phyloP scores from a whole-genome alignment of 2,329 filamentous ascomycete genomes.

The Pyricularia sp. region DNA sequence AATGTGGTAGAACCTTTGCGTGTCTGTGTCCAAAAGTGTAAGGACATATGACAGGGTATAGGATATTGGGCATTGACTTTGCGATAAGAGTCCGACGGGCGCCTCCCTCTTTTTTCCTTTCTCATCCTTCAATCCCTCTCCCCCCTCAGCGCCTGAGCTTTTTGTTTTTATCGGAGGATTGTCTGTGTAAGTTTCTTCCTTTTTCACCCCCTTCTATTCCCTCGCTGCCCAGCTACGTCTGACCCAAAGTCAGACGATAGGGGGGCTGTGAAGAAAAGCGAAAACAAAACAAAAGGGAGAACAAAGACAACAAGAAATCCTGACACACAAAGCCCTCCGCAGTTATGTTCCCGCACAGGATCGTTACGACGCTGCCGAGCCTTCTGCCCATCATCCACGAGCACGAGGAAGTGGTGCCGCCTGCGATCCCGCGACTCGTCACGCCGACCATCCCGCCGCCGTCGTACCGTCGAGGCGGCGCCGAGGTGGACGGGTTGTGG shows the following conservation, averaged over 20 bases:
- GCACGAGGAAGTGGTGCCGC: constrained; percentile 16
- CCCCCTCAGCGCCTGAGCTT: too few relatives aligned
- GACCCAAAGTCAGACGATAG: neutral
- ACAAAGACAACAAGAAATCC: neutral
- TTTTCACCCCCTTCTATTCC: neutral
- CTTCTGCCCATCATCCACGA: constrained; percentile 28
- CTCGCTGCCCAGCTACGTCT: neutral
- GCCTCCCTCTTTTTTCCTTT: too few relatives aligned
- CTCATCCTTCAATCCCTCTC: too few relatives aligned
- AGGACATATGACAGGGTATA: too few relatives aligned
- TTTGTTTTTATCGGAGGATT: neutral
- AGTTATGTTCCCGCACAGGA: constrained; percentile 10
- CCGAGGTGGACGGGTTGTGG: neutral
- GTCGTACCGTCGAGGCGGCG: constrained; percentile 10
- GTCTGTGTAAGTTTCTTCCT: neutral
- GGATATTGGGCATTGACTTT: too few relatives aligned
- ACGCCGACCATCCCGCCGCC: constrained; percentile 17
- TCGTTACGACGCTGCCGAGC: constrained; percentile 10
- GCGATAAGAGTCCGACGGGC: too few relatives aligned
- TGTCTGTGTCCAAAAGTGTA: too few relatives aligned
- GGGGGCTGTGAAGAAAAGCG: neutral
- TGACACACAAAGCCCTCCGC: neutral
- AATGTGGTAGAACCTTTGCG: too few relatives aligned
- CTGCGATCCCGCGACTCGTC: constrained; percentile 15
- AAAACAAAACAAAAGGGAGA: neutral